A percentile compares a stretch with the other conserved stretches of the same genome.
These are phyloP conservation scores for Austroboletus niveus DNA, from an alignment of 1,284 basidiomycete genomes.

Conservation along the genomic window DNA sequence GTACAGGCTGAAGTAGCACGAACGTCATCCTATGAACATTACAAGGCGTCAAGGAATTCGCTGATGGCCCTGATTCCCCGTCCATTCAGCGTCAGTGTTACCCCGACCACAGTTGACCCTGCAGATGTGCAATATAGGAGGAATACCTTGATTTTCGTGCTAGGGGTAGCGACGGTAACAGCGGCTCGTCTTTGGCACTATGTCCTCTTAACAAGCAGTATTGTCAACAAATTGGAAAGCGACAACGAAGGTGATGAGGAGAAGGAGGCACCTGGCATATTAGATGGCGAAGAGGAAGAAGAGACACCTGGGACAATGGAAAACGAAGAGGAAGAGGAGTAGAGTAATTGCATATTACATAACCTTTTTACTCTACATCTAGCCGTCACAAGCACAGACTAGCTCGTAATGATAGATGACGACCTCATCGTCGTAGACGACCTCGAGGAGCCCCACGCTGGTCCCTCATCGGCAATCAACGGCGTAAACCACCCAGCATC, in stretches of 20 bases:
- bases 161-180: conserved; percentile 20
- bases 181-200: conserved; percentile 1
- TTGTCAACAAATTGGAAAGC: neutral
- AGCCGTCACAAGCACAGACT: neutral
- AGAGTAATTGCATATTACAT: neutral
- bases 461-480: conserved; percentile 26
- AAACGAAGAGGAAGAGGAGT: conserved; percentile 10
- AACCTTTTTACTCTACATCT: too few species aligned
- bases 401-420: conserved; percentile 45
- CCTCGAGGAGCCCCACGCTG: conserved; percentile 37
- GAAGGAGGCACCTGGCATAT: conserved; percentile 9
- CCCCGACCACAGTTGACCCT: conserved; percentile 13
- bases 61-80: conserved; percentile 23
- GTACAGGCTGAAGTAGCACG: conserved; percentile 39
- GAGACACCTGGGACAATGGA: conserved; percentile 8
- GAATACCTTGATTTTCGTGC: conserved; percentile 37
- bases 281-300: conserved; percentile 8
- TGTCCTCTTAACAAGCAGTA: neutral
- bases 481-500: conserved; percentile 15
- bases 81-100: neutral
- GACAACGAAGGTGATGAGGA: neutral
- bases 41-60: conserved; percentile 15
- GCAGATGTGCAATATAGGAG: conserved; percentile 36
- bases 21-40: conserved; percentile 15
- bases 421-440: conserved; percentile 69